A percentile compares a stretch with the other conserved stretches of the same genome.
Conservation (phyloP, 371 early-diverging fungal genomes). For the Mortierella sp. region DNA sequence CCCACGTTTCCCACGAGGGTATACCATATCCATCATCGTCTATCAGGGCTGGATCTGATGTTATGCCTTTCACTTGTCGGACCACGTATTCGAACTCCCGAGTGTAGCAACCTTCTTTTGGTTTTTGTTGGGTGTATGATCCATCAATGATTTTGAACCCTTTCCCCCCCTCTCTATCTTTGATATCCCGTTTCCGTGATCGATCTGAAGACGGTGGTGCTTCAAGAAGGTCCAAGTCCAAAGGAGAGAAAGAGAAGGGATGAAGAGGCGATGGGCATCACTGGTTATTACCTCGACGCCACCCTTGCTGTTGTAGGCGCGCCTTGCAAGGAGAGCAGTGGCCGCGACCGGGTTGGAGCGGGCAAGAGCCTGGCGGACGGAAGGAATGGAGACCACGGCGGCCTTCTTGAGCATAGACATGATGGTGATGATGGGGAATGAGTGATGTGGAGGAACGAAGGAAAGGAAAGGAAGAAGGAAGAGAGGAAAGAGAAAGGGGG, state of each 20-base stretch:
- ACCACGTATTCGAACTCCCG: too few relatives aligned
- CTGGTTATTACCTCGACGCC: constrained; percentile 47
- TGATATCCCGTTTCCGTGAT: too few relatives aligned
- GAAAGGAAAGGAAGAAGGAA: not conserved
- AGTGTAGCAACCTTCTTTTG: too few relatives aligned
- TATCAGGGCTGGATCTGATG: too few relatives aligned
- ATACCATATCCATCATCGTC: too few relatives aligned
- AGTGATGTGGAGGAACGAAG: constrained; percentile 2
- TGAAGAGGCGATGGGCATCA: not conserved
- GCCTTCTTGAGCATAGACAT: constrained; percentile 49
- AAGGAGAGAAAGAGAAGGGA: not conserved
- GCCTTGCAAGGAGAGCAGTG: constrained; percentile 44
- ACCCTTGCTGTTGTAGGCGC: constrained; percentile 48
- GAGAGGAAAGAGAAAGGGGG: not conserved
- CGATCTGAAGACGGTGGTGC: too few relatives aligned
- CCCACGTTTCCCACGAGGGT: too few relatives aligned
- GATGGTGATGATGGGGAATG: constrained; percentile 10
- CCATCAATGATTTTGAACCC: too few relatives aligned
- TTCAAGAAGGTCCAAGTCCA: too few relatives aligned
- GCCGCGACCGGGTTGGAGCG: constrained; percentile 53
- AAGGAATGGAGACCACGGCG: constrained; percentile 50
- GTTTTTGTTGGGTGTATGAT: too few relatives aligned
- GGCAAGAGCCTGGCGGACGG: constrained; percentile 48
- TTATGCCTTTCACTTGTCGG: too few relatives aligned
- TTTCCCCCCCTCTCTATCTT: too few relatives aligned